Percentiles rank a stretch among this genome's conserved stretches.
These are phyloP conservation scores for Penicillium argentinense DNA, from an alignment of 495 filamentous ascomycete species.

Conservation along the genomic window DNA sequence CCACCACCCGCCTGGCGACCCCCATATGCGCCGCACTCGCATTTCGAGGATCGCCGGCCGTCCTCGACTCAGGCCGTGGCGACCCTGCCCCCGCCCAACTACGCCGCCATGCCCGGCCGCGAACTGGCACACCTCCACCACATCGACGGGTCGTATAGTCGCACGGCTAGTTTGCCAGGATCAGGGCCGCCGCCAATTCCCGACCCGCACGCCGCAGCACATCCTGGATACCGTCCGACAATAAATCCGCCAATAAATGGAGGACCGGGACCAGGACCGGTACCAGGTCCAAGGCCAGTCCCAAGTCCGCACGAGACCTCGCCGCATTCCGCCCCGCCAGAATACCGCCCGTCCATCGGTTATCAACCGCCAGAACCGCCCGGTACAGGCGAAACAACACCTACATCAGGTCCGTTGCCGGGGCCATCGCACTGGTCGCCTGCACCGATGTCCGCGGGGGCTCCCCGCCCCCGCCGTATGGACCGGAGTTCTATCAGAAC, in stretches of 20 bases:
- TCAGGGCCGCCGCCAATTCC: slow-evolving; percentile 28
- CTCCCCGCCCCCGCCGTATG: slow-evolving; percentile 28
- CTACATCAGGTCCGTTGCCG: slow-evolving; percentile 22
- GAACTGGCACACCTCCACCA: slow-evolving; percentile 43
- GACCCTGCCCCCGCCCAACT: slow-evolving; percentile 20
- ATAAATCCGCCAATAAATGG: slow-evolving; percentile 32
- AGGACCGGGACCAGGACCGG: slow-evolving; percentile 4
- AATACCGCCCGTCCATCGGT: slow-evolving; percentile 39
- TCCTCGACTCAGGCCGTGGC: slow-evolving; percentile 33
- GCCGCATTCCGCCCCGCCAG: slow-evolving; percentile 38
- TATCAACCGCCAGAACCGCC: slow-evolving; percentile 31
- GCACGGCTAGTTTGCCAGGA: slow-evolving; percentile 34
- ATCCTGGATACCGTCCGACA: slow-evolving; percentile 29
- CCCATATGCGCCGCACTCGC: slow-evolving; percentile 30
- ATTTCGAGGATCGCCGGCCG: slow-evolving; percentile 30
- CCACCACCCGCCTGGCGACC: slow-evolving; percentile 37
- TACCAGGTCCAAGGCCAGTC: neutral
- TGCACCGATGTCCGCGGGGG: slow-evolving; percentile 16
- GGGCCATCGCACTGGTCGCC: slow-evolving; percentile 32
- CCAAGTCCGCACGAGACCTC: slow-evolving; percentile 37
- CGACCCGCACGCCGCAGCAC: slow-evolving; percentile 21
- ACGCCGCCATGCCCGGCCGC: slow-evolving; percentile 29
- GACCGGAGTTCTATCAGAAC: slow-evolving; percentile 32
- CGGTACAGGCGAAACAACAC: slow-evolving; percentile 27
- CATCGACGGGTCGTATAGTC: slow-evolving; percentile 38